Evolutionary conservation across 2,329 filamentous ascomycete species (phyloP), one percentile per base, ranked within the genome.

Genomic region (Aureobasidium sp.): DNA sequence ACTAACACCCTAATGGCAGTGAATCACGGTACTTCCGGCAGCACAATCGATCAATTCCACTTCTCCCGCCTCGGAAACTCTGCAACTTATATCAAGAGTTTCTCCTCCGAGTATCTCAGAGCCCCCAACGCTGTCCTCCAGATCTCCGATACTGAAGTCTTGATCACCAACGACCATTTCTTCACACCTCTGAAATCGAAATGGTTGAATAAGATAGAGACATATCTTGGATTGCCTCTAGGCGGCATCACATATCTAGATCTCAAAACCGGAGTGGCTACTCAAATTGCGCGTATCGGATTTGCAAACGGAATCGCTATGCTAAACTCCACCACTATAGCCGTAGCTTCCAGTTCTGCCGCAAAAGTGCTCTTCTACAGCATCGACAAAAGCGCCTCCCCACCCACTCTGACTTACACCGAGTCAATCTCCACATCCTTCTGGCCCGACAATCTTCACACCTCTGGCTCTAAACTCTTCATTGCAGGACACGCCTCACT

Each of bases 151-250:
- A 70, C 71, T 7, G 75, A 76, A 38, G 61, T 82, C 2, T 74
- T 78, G 59, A 70, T 82, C 18, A 81, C 79, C 20, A 83, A 82
- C 64, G 80, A 83, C 69, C 81, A 83, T 69, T 75, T 72, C 68
- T 73, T 81, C 59, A 71, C 69, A 16, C 69, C 75, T 1, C 68
- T 72, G 10, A 50, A 70, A 1, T 71, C 73, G 1, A 70, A 68
- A 0, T 9, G 76, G 2, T 67, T 81, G 1, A 73, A 74, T 2
- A 74, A 75, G 36, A 38, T 81, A 3, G 81, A 84, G 65, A 81
- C 80, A 0, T 81, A 77, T 58, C 69, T 74, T 1, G 77, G 72
- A 0, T 61, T 77, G 1, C 77, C 80, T 0, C 73, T 76, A 6
- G 80, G 79, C 2, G 76, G 67, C 13, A 71, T 84, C 16, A 75